phyloP scores from a whole-genome alignment of 2,329 filamentous ascomycete genomes.

The Hortaea werneckii region DNA sequence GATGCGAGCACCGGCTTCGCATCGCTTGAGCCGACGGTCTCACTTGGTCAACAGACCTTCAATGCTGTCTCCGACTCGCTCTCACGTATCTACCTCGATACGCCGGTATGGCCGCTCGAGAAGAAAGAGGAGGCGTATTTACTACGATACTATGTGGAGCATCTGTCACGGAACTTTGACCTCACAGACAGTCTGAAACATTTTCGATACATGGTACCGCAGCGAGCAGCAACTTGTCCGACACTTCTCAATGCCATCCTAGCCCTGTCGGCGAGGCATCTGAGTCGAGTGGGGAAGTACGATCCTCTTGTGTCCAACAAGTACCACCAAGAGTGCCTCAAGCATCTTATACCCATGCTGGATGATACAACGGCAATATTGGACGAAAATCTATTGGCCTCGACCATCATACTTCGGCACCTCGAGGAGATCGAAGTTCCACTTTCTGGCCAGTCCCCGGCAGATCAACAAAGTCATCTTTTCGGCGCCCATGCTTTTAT shows the following conservation, averaged over 20 bases:
- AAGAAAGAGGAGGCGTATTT: conserved; percentile 22
- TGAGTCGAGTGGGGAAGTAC: conserved; percentile 40
- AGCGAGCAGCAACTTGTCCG: conserved; percentile 41
- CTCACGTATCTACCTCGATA: conserved; percentile 21
- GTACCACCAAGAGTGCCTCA: conserved; percentile 47
- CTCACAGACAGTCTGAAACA: conserved; percentile 30
- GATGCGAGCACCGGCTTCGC: conserved; percentile 7
- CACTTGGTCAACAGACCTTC: conserved; percentile 4
- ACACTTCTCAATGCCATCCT: conserved; percentile 49
- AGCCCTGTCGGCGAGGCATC: conserved; percentile 45
- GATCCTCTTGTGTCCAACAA: conserved; percentile 41
- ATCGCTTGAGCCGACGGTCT: conserved; percentile 12
- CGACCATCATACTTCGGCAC: conserved; percentile 47
- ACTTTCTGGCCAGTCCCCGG: conserved; percentile 13
- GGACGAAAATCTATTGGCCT: conserved; percentile 45
- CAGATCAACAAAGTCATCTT: conserved; percentile 19
- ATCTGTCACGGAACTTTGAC: conserved; percentile 22
- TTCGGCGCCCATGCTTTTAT: conserved; percentile 28
- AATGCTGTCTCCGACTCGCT: conserved; percentile 9
- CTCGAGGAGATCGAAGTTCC: conserved; percentile 46
- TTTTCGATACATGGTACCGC: conserved; percentile 46
- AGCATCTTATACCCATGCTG: conserved; percentile 39
- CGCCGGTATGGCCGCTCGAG: conserved; percentile 21
- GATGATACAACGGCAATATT: conserved; percentile 30
- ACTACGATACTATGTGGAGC: conserved; percentile 24